These are phyloP conservation scores for Peribolospora baueri DNA, from an alignment of 768 basidiomycete species.

Conservation along the genomic window DNA sequence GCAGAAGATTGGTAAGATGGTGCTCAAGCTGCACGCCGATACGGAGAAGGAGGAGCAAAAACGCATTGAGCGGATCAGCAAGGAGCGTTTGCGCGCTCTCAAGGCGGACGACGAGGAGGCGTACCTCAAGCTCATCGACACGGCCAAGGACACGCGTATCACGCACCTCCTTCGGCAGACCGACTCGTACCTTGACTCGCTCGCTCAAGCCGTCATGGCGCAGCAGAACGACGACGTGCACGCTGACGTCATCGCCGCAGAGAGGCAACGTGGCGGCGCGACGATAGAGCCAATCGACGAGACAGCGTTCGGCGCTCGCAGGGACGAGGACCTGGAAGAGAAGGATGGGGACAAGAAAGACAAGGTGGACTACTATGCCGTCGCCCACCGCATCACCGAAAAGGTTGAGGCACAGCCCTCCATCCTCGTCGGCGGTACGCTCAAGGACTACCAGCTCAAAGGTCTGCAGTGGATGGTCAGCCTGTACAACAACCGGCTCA, in stretches of 20 bases:
- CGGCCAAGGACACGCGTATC: slow-evolving; percentile 95
- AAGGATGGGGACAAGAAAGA: slow-evolving; percentile 30
- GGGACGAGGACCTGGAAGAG: slow-evolving; percentile 30
- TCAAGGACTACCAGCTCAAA: slow-evolving; percentile 57
- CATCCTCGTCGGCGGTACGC: slow-evolving; percentile 55
- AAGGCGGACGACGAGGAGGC: slow-evolving; percentile 97
- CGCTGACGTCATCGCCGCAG: neutral
- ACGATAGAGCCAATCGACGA: slow-evolving; percentile 51
- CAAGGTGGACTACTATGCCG: slow-evolving; percentile 87
- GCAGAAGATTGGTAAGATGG: slow-evolving; percentile 35
- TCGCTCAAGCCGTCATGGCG: slow-evolving; percentile 74
- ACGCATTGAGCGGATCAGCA: slow-evolving; percentile 77
- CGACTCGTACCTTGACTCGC: slow-evolving; percentile 76
- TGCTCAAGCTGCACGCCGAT: slow-evolving; percentile 57
- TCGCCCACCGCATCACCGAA: slow-evolving; percentile 80
- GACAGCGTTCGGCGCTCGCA: slow-evolving; percentile 68
- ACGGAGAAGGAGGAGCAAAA: slow-evolving; percentile 98
- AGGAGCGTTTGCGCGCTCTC: slow-evolving; percentile 92
- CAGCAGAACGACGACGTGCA: slow-evolving; percentile 50
- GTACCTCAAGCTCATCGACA: slow-evolving; percentile 97
- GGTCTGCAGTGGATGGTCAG: slow-evolving; percentile 17
- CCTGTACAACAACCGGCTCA: slow-evolving; percentile 16
- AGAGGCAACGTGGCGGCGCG: neutral
- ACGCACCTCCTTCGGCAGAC: slow-evolving; percentile 87
- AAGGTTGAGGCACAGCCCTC: slow-evolving; percentile 53